These are phyloP conservation scores for Aureobasidium pullulans DNA, from an alignment of 2,329 filamentous ascomycete genomes.

Conservation along the genomic window DNA sequence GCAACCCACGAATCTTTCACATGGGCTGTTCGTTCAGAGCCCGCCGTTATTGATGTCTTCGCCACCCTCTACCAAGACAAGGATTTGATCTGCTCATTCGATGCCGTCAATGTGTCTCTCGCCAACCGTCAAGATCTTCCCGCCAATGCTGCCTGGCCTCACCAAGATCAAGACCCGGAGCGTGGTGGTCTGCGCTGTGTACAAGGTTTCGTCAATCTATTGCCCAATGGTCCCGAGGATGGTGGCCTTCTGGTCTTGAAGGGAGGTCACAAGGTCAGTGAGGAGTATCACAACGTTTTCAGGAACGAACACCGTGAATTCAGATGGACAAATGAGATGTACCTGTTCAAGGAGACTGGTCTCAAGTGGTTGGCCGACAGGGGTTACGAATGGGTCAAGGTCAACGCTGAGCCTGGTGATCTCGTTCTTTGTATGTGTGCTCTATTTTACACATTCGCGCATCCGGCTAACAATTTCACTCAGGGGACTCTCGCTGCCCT, in stretches of 20 bases:
- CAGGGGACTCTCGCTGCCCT: conserved; percentile 21
- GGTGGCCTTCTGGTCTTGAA: conserved; percentile 31
- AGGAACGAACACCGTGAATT: conserved; percentile 8
- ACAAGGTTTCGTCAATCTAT: conserved; percentile 45
- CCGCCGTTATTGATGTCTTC: conserved; percentile 32
- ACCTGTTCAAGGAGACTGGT: conserved; percentile 22
- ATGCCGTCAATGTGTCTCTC: conserved; percentile 33
- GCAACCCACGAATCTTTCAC: conserved; percentile 35
- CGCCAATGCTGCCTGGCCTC: conserved; percentile 29
- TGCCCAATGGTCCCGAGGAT: conserved; percentile 30
- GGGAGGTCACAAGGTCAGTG: conserved; percentile 25
- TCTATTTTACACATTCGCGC: neutral
- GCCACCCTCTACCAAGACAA: conserved; percentile 30
- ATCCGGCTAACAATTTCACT: neutral
- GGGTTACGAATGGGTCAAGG: conserved; percentile 18
- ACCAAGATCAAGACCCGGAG: conserved; percentile 34
- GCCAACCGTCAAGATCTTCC: conserved; percentile 26
- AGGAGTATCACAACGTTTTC: conserved; percentile 27
- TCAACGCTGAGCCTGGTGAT: conserved; percentile 17
- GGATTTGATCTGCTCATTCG: conserved; percentile 32
- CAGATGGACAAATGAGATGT: conserved; percentile 23
- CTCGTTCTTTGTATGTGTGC: conserved; percentile 14
- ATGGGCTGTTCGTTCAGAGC: conserved; percentile 34
- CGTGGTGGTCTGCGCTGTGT: conserved; percentile 44
- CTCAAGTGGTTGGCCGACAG: conserved; percentile 21